Base-by-base conservation (phyloP, 2,329 filamentous ascomycete genomes). In the Calonectria pseudoreteaudii region DNA sequence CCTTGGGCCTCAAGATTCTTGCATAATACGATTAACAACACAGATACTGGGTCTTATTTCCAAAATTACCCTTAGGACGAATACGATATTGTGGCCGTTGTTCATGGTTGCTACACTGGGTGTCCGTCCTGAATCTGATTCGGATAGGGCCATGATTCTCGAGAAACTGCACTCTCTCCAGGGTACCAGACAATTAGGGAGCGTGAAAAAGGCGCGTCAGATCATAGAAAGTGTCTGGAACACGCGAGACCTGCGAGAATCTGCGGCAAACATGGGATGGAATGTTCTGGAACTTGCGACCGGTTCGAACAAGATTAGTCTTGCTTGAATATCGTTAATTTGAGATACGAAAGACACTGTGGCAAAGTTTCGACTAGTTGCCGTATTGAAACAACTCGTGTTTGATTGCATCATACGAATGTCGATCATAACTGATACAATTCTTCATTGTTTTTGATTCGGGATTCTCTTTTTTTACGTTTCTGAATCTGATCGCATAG, bases 161-260 rank as follows among this genome's bases (percentile, higher is more conserved):
- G 41, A 70, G 23, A 77, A 72, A 52, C 66, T 83, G 6, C 74
- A 78, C 10, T 75, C 75, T 6, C 77, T 83, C 23, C 80, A 81
- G 60, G 70, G 77, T 14, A 81, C 81, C 6, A 77, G 82, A n/a
- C 81, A 83, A 38, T 64, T 83, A 36, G 78, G 79, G 6, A 81
- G 81, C 16, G 80, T 83, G 5, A 80, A 80, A 49, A 82, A 83
- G 73, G 82, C 81, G 0, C 75, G 81, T 20, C 38, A 75, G 4
- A 75, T 82, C 14, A 81, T 83, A n/a, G 78, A 78, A 38, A 75
- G 78, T 20, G 80, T 83, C 0, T 83, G 82, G 81, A 82, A 79
- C 58, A 74, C 79, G 13, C 75, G 81, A 20, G 82, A 83, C 44
- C 52, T 82, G 11, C 50, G 34, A 2, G 60, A 64, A 11, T 28